Evolutionary conservation across 768 basidiomycete species (phyloP), one percentile per base, ranked within the genome.

Genomic region (Boletus tylopilopsis): DNA sequence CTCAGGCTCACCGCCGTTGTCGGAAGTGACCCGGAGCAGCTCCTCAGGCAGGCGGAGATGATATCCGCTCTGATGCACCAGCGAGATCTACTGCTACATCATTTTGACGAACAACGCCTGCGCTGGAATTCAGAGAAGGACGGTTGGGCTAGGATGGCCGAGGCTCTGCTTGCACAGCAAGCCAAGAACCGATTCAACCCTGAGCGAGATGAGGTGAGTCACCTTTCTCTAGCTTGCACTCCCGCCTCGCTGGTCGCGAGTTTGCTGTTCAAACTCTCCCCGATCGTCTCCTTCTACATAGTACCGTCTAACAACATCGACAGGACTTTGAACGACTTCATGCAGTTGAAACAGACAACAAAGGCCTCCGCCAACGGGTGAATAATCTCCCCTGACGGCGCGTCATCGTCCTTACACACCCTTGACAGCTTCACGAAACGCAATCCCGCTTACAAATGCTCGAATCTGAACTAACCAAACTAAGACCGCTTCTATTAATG

Each of bases 401-500:
- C 35, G 7, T 47, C 37, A 19, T 50, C 34, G 16, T 43, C 36
- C 47, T 56, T 25, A 58, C 48, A 2, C 41, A 25, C 49, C 2
- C 18, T 56, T 50, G 22, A 49, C 62, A 89, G 87, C 72, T 90
- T 6, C 64, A 73, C 37, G 82, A 85, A 47, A 72, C 79, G 0
- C 79, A 84, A 54, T 58, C 62, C 6, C 78, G 84, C 33, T 66
- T 84, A 11, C 65, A 74, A 22, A 54, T 71, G 2, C 74, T 90
- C 0, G 87, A 90, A 67, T 59, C 73, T 11, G 87, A 90, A 61
- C 71, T 90, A 8, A 64, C 71, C 3, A 79, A 80, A 53, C 74
- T 90, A 27, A 80, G 81, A 40, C 88, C 88, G 0, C 65, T 88
- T 30, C 73, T 90, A 38, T 69, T 87, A 13, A 80, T 87, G 76